Base-by-base conservation (phyloP, 2,329 filamentous ascomycete species). In the Trichophaea hybrida region DNA sequence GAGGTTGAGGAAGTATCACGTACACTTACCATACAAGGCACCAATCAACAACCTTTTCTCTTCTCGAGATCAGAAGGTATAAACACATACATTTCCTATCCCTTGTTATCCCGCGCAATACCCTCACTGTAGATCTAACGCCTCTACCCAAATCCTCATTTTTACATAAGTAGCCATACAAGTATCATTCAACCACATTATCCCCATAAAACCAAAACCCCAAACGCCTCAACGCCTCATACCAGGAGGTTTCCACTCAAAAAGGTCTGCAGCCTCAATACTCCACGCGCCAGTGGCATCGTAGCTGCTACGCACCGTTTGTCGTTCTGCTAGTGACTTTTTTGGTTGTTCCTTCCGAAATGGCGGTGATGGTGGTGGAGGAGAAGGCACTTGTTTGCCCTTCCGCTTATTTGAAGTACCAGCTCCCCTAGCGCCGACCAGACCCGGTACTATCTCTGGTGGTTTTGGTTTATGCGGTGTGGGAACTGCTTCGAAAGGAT, bases 231-330 rank as follows among this genome's bases (percentile, higher is more conserved):
- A 24, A 24, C 24, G 24, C 24, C 24, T 24, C 24, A 24, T 24
- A 24, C 24, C 3, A 24, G 24, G 24, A 3, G 57, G 61, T n/a
- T 55, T 59, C 59, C 53, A 63, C 32, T 46, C n/a, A 52, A 63
- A 61, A 13, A 63, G 34, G 43, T 51, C 52, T 37, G 48, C 43
- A 1, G 59, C 59, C 52, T 61, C 59, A 5, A 35, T 59, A 8
- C 59, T 57, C 56, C 56, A 63, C 40, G 53, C 49, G 5, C 59
- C 57, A 31, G 57, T 43, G 57, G 52, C 52, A n/a, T 57, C 54
- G 38, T 61, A 57, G 24, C 49, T n/a, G 37, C 59, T 54, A 12
- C 51, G 12, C 31, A 4, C 51, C 24, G 31, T n/a, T 24, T 34
- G 34, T 15, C n/a, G 5, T 13, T 54, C 12, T 37, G 8, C n/a